Base-by-base conservation (phyloP, 441 rosid species). In the Adansonia grandidieri region DNA sequence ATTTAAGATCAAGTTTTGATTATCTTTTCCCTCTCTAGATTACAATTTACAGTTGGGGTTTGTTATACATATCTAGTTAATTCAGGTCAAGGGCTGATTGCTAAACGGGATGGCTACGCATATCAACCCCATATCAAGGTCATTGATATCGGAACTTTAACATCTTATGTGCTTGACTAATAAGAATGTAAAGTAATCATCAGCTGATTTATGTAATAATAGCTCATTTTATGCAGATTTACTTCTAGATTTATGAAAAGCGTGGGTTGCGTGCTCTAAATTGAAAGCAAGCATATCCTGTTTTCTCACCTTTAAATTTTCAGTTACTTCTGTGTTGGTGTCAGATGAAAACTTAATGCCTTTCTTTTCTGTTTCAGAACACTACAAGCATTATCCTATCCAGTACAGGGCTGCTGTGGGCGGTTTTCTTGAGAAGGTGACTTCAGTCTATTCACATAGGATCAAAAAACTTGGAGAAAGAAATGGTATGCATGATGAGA, bases 331-430 rank as follows among this genome's bases (percentile, higher is more conserved):
- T 5, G 14, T 71, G 9, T 69, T 44, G 47, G 9, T 47, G 47
- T 40, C 56, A 42, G 48, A 4, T 28, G 51, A 47, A 66, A 11
- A 28, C 62, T 78, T 63, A 54, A 68, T 40, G 17, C 37, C 56
- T 56, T 81, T 5, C 14, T 75, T 74, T 88, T 61, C 40, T 68
- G 74, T 77, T 85, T 80, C 89, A 95, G 99, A 92, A 80, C 97
- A 95, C 84, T 93, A 90, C 87, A 77, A 87, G 80, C 84, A 88
- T 82, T 79, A 89, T 83, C 96, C 99, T 40, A 89, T 88, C 79
- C 91, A 91, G 65, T 93, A 95, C 82, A 85, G 93, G 19, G 88
- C 88, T 78, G 92, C 92, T 73, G 88, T 91, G 83, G 83, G 88
- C 80, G 69, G 78, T 84, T 85, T 95, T 75, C 90, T 93, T 28